A percentile compares a stretch with the other conserved stretches of the same genome.
phyloP scores from a whole-genome alignment of 768 basidiomycete species.

The Mrakia gelida region DNA sequence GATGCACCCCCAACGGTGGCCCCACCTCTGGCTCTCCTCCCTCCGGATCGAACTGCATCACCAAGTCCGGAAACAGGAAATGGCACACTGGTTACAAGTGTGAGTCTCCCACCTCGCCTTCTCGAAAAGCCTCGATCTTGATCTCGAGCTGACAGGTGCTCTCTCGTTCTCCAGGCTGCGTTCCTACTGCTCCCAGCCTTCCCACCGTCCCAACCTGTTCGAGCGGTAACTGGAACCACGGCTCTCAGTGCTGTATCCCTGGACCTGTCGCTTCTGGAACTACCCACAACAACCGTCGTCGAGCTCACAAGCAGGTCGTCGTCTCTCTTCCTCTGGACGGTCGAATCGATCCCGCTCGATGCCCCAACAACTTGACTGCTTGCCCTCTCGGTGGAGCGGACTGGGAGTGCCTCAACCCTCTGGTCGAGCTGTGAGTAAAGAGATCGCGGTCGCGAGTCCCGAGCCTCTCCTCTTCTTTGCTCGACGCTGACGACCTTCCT shows the following conservation, averaged over 20 bases:
- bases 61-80: neutral
- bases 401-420: neutral
- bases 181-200: neutral
- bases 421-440: neutral
- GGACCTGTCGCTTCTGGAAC: neutral
- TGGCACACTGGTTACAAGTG: neutral
- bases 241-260: neutral
- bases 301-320: neutral
- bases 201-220: neutral
- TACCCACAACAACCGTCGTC: neutral
- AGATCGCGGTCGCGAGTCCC: neutral
- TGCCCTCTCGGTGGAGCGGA: neutral
- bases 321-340: conserved; percentile 12
- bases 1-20: neutral
- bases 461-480: neutral
- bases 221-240: neutral
- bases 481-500: neutral
- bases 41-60: neutral
- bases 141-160: neutral
- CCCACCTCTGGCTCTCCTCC: neutral
- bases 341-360: conserved; percentile 16
- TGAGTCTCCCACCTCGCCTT: neutral
- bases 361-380: neutral
- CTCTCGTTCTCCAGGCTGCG: neutral
- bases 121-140: too few relatives aligned